A percentile compares a stretch with the other conserved stretches of the same genome.
Conservation (phyloP, 257 asterid species). For the Solanum virginianum region DNA sequence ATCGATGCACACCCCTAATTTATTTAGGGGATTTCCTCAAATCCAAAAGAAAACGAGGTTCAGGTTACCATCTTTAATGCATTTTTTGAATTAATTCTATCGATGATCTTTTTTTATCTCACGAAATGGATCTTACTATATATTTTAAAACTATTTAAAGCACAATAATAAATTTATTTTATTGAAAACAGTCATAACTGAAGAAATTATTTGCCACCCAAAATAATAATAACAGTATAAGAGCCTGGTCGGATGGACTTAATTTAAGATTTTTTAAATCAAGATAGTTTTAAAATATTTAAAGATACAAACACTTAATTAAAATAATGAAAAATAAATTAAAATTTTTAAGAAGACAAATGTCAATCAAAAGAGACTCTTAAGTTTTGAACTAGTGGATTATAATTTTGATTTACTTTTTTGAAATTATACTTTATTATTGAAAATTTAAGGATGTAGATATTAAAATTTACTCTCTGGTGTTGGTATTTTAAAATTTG, state of each 20-base stretch:
- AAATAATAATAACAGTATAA: not conserved
- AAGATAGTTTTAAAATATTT: too few species aligned
- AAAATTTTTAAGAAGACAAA: too few species aligned
- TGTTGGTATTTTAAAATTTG: not conserved
- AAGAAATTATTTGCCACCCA: not conserved
- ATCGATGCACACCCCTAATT: not conserved
- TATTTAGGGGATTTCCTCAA: not conserved
- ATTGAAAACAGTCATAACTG: not conserved
- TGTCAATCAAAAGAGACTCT: too few species aligned
- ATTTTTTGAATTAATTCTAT: not conserved
- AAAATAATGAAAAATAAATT: too few species aligned
- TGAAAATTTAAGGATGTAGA: not conserved
- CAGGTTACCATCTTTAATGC: not conserved
- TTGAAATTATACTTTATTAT: not conserved
- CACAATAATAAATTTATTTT: not conserved
- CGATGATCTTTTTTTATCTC: not conserved
- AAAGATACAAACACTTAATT: too few species aligned
- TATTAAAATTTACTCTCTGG: not conserved
- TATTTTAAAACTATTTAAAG: not conserved
- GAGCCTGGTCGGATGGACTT: too few species aligned
- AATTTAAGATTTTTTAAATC: too few species aligned
- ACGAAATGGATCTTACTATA: not conserved
- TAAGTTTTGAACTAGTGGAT: not conserved
- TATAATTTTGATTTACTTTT: not conserved
- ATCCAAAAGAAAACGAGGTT: not conserved